A percentile compares a stretch with the other conserved stretches of the same genome.
Evolutionary conservation across 371 early-diverging fungal species (phyloP).

Genomic region (Fennellomyces sp.): DNA sequence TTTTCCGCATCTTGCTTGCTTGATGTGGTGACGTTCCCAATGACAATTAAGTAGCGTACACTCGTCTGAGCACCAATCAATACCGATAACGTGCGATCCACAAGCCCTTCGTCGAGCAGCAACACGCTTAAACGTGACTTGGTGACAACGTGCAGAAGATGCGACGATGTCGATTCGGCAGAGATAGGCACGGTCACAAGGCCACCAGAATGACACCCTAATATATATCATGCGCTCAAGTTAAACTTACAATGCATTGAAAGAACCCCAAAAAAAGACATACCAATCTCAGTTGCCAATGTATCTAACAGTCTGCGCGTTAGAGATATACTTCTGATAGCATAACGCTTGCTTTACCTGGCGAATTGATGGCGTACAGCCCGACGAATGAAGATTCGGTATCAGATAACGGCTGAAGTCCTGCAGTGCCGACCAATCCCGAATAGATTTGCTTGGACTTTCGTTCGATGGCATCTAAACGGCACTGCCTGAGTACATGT

Average conservation of each 20-base stretch:
- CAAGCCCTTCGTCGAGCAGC: constrained; percentile 21
- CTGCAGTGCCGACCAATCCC: constrained; percentile 29
- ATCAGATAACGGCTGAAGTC: constrained; percentile 46
- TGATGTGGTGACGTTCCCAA: constrained; percentile 17
- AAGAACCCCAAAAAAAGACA: constrained; percentile 5
- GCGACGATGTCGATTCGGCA: constrained; percentile 27
- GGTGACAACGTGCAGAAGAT: constrained; percentile 30
- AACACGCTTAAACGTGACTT: constrained; percentile 32
- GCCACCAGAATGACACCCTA: constrained; percentile 43
- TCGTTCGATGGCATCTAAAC: constrained; percentile 25
- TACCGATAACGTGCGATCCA: constrained; percentile 21
- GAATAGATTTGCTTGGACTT: constrained; percentile 23
- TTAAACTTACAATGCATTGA: neutral
- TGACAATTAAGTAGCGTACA: constrained; percentile 30
- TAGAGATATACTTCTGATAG: too few relatives aligned
- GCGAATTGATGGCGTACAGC: constrained; percentile 48
- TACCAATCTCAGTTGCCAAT: constrained; percentile 43
- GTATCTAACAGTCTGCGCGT: constrained; percentile 32
- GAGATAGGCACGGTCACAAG: constrained; percentile 50
- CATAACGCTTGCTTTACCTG: too few relatives aligned
- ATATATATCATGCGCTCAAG: neutral
- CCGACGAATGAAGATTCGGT: constrained; percentile 52
- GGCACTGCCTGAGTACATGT: neutral
- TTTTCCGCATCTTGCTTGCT: constrained; percentile 5
- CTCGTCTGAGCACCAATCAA: constrained; percentile 17